phyloP scores from a whole-genome alignment of 2,329 filamentous ascomycete genomes.

The Pseudocercospora eumusae region DNA sequence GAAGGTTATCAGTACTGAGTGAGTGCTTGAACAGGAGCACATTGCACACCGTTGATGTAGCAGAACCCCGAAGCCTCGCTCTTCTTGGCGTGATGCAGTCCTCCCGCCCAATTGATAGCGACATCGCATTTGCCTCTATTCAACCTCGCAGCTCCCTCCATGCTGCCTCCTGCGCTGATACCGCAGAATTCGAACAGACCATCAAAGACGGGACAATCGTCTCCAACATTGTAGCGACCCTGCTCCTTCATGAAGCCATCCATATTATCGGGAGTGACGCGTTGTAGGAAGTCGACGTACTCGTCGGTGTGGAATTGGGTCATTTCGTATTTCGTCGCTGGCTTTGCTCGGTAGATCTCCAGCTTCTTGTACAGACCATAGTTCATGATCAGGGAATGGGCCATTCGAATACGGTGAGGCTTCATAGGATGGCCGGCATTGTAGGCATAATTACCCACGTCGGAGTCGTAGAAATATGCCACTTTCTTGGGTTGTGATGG shows the following conservation, averaged over 20 bases:
- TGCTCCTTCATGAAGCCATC: slow-evolving; percentile 89
- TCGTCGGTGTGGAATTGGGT: slow-evolving; percentile 73
- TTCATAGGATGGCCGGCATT: slow-evolving; percentile 72
- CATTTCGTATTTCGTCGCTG: slow-evolving; percentile 67
- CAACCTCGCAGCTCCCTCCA: slow-evolving; percentile 69
- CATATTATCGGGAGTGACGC: slow-evolving; percentile 98
- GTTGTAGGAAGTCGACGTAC: slow-evolving; percentile 72
- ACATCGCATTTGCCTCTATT: slow-evolving; percentile 70
- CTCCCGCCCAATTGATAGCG: slow-evolving; percentile 57
- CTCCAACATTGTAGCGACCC: slow-evolving; percentile 71
- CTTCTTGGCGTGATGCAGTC: slow-evolving; percentile 53
- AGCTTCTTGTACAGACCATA: slow-evolving; percentile 73
- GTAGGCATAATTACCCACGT: slow-evolving; percentile 98
- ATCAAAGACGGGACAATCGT: slow-evolving; percentile 66
- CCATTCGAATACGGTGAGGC: slow-evolving; percentile 68
- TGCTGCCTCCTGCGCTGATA: slow-evolving; percentile 68
- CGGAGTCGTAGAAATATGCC: slow-evolving; percentile 97
- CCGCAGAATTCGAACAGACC: slow-evolving; percentile 71
- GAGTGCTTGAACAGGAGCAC: neutral
- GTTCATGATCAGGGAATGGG: slow-evolving; percentile 67
- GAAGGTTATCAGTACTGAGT: slow-evolving; percentile 12
- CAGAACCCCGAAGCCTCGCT: slow-evolving; percentile 52
- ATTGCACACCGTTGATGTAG: slow-evolving; percentile 48
- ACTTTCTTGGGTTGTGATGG: slow-evolving; percentile 71
- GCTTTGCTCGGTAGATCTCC: slow-evolving; percentile 60